phyloP scores from a whole-genome alignment of 768 basidiomycete genomes.

The Suillus occidentalis region DNA sequence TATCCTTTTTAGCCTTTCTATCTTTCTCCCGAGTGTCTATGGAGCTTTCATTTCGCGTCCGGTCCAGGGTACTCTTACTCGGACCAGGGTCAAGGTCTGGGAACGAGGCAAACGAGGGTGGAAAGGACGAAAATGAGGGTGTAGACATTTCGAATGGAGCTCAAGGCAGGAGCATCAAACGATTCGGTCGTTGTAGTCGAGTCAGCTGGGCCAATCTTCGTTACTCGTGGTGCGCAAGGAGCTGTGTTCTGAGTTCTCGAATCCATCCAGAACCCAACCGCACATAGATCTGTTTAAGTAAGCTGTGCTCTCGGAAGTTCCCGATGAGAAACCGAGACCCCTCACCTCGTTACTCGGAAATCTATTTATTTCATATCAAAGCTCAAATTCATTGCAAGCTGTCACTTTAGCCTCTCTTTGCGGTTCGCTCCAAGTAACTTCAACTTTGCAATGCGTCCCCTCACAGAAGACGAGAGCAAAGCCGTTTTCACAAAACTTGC shows the following conservation, averaged over 20 bases:
- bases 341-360: conserved; percentile 6
- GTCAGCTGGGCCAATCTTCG: conserved; percentile 4
- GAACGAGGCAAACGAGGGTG: conserved; percentile 69
- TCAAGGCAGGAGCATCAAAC: background rate
- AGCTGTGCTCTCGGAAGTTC: background rate
- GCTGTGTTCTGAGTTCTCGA: background rate
- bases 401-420: conserved; percentile 1
- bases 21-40: conserved; percentile 10
- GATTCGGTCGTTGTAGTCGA: background rate
- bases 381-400: conserved; percentile 4
- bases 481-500: conserved; percentile 95
- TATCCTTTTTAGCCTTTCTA: conserved; percentile 21
- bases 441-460: conserved; percentile 70
- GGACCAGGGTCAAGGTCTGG: conserved; percentile 56
- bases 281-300: conserved; percentile 1
- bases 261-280: background rate
- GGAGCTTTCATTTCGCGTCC: conserved; percentile 16
- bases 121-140: conserved; percentile 62
- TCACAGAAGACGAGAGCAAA: conserved; percentile 97
- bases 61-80: conserved; percentile 28
- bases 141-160: conserved; percentile 38
- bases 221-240: background rate
- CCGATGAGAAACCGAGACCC: conserved; percentile 2
- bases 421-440: conserved; percentile 12
- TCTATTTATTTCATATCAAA: conserved; percentile 3